A percentile compares a stretch with the other conserved stretches of the same genome.
phyloP scores from a whole-genome alignment of 2,329 filamentous ascomycete genomes.

The Hirsutella minnesotensis region DNA sequence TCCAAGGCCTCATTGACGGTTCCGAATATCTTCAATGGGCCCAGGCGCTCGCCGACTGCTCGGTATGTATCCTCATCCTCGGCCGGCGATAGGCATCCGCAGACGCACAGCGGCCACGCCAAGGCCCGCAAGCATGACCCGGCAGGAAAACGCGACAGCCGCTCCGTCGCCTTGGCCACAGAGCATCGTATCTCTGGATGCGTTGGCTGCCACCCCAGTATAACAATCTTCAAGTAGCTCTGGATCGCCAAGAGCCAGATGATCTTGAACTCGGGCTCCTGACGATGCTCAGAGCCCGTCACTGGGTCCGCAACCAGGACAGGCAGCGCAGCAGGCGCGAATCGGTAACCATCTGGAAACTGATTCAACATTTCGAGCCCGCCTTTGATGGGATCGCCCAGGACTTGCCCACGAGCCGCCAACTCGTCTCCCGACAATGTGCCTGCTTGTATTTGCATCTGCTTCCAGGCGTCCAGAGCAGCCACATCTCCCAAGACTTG shows the following conservation, averaged over 20 bases:
- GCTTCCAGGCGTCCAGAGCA: constrained; percentile 43
- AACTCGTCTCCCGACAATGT: constrained; percentile 34
- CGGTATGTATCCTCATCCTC: constrained; percentile 31
- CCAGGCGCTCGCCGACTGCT: constrained; percentile 26
- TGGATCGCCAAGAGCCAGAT: constrained; percentile 37
- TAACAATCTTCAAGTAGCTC: constrained; percentile 34
- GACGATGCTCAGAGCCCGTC: constrained; percentile 9
- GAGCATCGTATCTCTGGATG: constrained; percentile 25
- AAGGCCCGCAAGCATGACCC: constrained; percentile 21
- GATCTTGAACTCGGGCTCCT: constrained; percentile 17
- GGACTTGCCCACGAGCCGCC: constrained; percentile 27
- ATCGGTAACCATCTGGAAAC: constrained; percentile 3
- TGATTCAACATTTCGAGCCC: constrained; percentile 18
- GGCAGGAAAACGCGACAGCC: constrained; percentile 19
- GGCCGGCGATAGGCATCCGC: constrained; percentile 25
- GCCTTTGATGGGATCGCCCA: constrained; percentile 24
- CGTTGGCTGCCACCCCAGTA: constrained; percentile 38
- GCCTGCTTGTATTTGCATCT: constrained; percentile 27
- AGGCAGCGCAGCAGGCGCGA: background rate
- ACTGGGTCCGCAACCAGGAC: constrained; percentile 8
- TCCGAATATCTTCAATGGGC: constrained; percentile 31
- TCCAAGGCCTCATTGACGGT: constrained; percentile 29
- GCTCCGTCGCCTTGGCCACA: constrained; percentile 19
- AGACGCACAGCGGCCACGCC: constrained; percentile 30
- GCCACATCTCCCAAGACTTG: constrained; percentile 42